Percentiles rank a stretch among this genome's conserved stretches.
phyloP scores from a whole-genome alignment of 345 rosid species.

The sweet orange (Citrus sinensis) region DNA sequence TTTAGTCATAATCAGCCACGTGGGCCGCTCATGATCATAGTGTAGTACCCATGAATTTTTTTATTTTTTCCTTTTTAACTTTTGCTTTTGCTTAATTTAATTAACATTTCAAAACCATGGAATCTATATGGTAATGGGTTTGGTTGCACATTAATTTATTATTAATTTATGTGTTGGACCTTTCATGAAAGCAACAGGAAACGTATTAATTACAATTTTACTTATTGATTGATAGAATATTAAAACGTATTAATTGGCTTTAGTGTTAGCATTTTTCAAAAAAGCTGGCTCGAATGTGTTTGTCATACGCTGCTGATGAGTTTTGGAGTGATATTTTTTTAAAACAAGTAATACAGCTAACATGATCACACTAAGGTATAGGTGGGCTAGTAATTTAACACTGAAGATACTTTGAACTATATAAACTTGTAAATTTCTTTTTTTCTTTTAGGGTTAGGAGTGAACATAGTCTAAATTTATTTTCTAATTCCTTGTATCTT shows the following conservation, averaged over 20 bases:
- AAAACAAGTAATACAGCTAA: slow-evolving; percentile 16
- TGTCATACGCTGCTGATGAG: slow-evolving; percentile 18
- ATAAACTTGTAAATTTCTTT: no score
- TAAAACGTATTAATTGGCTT: slow-evolving; percentile 22
- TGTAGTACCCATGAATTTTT: slow-evolving; percentile 9
- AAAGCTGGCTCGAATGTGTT: slow-evolving; percentile 15
- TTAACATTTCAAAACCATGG: slow-evolving; percentile 15
- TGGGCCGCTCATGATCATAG: slow-evolving; percentile 22
- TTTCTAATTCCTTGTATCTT: accelerated
- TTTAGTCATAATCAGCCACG: slow-evolving; percentile 20
- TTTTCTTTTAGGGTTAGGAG: no score
- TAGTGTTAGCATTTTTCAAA: slow-evolving; percentile 11
- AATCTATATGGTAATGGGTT: slow-evolving; percentile 28
- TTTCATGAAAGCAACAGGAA: slow-evolving; percentile 24
- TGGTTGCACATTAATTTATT: slow-evolving; percentile 5
- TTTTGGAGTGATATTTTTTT: slow-evolving; percentile 4
- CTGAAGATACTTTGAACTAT: no score
- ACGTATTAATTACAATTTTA: not conserved
- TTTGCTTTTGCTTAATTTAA: slow-evolving; percentile 16
- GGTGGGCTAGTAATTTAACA: no score
- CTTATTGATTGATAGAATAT: slow-evolving; percentile 9
- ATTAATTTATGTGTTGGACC: slow-evolving; percentile 7
- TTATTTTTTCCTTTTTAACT: not conserved
- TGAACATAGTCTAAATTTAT: no score
- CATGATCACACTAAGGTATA: not conserved